Percentiles rank a stretch among this genome's conserved stretches.
Conservation (phyloP, 2,329 filamentous ascomycete genomes). For the Paecilomyces fulvus region DNA sequence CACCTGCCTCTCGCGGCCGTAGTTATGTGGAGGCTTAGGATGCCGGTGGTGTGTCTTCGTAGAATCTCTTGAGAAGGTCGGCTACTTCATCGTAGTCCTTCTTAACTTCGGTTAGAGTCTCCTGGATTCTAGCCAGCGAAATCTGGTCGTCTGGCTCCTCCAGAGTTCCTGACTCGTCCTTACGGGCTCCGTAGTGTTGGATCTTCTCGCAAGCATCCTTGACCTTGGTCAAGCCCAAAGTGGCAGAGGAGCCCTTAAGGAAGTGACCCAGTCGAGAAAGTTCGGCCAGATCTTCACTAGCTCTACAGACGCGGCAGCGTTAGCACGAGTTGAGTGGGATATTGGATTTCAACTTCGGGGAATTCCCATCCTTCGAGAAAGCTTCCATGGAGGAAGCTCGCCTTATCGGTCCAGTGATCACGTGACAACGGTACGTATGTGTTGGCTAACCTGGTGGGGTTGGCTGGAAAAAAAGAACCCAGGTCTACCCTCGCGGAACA, state of each 20-base stretch:
- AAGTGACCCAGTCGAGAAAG: slow-evolving; percentile 87
- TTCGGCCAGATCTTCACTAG: slow-evolving; percentile 58
- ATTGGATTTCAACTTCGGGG: background rate
- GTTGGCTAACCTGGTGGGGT: background rate
- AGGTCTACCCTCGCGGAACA: background rate
- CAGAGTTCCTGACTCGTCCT: slow-evolving; percentile 64
- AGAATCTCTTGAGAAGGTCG: slow-evolving; percentile 62
- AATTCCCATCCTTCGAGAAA: background rate
- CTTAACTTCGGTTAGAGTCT: slow-evolving; percentile 64
- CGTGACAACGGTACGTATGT: background rate
- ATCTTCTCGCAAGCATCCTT: slow-evolving; percentile 94
- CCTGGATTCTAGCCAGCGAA: slow-evolving; percentile 61
- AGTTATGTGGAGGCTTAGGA: background rate
- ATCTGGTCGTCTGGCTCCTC: slow-evolving; percentile 31
- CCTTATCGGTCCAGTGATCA: background rate
- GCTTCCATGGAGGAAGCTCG: background rate
- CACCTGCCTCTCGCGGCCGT: background rate
- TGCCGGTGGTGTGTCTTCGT: slow-evolving; percentile 37
- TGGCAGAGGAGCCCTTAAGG: slow-evolving; percentile 93
- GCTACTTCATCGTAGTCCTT: slow-evolving; percentile 68
- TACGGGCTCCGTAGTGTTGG: slow-evolving; percentile 78
- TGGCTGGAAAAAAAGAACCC: background rate
- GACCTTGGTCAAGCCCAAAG: slow-evolving; percentile 81
- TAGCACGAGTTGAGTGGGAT: background rate
- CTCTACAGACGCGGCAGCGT: slow-evolving; percentile 37